phyloP scores from a whole-genome alignment of 331 rosid species.

The Quercus tomentella region DNA sequence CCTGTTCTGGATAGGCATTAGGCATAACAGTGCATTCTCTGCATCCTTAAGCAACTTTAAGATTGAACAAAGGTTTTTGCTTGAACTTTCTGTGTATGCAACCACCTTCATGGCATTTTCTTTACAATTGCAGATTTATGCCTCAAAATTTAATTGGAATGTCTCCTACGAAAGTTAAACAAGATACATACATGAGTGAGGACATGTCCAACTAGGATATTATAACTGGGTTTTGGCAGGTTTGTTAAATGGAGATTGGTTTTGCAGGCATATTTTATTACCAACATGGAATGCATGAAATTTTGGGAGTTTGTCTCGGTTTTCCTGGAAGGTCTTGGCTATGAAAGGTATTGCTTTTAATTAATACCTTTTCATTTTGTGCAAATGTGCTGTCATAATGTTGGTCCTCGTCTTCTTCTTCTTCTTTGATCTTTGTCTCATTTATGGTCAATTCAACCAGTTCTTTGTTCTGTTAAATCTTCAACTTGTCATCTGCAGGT shows the following conservation, averaged over 20 bases:
- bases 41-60: no score
- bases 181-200: neutral
- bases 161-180: neutral
- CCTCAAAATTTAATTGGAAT: neutral
- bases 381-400: constrained; percentile 3
- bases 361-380: neutral
- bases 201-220: constrained; percentile 10
- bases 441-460: neutral
- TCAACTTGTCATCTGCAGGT: neutral
- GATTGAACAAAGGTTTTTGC: no score
- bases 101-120: neutral
- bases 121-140: neutral
- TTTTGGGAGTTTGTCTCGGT: constrained; percentile 93
- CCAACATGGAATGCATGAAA: constrained; percentile 85
- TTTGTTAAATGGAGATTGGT: constrained; percentile 11
- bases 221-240: neutral
- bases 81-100: no score
- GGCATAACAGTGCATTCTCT: no score
- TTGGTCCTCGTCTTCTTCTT: neutral
- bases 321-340: constrained; percentile 87
- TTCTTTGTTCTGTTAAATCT: neutral
- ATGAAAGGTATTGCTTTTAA: constrained; percentile 55
- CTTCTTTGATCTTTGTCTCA: neutral
- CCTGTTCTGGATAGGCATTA: no score
- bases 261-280: constrained; percentile 91